Base-by-base conservation (phyloP, 2,329 filamentous ascomycete species). In the Madurella mycetomatis region DNA sequence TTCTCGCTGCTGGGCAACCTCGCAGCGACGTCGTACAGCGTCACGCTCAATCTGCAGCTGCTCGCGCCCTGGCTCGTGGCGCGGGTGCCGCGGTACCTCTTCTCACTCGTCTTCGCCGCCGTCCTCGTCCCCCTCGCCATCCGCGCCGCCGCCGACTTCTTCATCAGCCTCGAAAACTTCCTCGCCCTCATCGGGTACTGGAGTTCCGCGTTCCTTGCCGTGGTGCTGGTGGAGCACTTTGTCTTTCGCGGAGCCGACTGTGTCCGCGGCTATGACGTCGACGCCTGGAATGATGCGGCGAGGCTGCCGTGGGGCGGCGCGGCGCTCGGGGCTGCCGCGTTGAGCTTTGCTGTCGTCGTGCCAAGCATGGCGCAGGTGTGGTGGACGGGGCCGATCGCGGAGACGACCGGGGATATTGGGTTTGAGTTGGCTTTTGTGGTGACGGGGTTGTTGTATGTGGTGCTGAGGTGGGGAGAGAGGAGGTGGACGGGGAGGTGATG, bases 41-140 rank as follows among this genome's bases (percentile, higher is more conserved):
- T 85, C 60, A 81, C 81, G 3, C 74, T 86, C 59, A 85, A 85
- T 72, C 81, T 85, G 67, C 74, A 76, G 65, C 68, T 75, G 57
- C 61, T 77, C 9, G 54, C 72, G 9, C 69, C 72, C 9, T 60
- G 69, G 16, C 69, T 76, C 41, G 64, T n/a, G n/a, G n/a, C 68
- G 43, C 63, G 64, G 17, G 65, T 77, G 8, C 75, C 74, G 8
- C 69, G 75, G 4, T 70, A 72, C 50, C 37, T 74, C 17, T 76
- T 73, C 62, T 69, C 70, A 9, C 34, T 76, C 4, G 58, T 73
- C 2, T 63, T 73, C 31, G 72, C 71, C 4, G 69, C 64, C 5
- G 64, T 76, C 47, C 68, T 75, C 55, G 72, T 77, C 1, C 72
- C 69, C 9, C 62, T 77, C 25, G 66, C 70, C 12, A 70, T 77